phyloP scores from a whole-genome alignment of 495 filamentous ascomycete genomes.

The Aspergillus nanangensis region DNA sequence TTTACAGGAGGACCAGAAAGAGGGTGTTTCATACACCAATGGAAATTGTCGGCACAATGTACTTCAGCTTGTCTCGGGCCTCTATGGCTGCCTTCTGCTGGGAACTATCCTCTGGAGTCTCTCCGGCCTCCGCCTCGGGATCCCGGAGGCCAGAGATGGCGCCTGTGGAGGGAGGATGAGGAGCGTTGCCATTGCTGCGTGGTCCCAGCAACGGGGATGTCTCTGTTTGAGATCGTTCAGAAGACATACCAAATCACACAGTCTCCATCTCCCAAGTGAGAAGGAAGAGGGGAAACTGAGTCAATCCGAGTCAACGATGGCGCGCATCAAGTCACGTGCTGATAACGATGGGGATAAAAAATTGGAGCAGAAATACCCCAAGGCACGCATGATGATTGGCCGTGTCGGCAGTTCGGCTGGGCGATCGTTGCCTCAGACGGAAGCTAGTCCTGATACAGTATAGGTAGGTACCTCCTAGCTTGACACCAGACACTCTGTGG shows the following conservation, averaged over 20 bases:
- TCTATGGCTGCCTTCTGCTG: slow-evolving; percentile 27
- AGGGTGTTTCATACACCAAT: slow-evolving; percentile 39
- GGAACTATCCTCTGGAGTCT: slow-evolving; percentile 1
- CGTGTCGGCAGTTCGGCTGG: background rate
- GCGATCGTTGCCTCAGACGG: background rate
- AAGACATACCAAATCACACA: slow-evolving; percentile 18
- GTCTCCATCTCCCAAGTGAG: slow-evolving; percentile 4
- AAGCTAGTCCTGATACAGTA: background rate
- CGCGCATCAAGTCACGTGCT: background rate
- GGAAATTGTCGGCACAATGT: slow-evolving; percentile 47
- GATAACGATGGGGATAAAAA: background rate
- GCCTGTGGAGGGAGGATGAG: slow-evolving; percentile 18
- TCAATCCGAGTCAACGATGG: background rate
- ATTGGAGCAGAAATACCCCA: background rate
- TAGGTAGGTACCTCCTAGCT: background rate
- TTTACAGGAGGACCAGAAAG: background rate
- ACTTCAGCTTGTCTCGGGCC: slow-evolving; percentile 32
- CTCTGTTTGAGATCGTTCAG: slow-evolving; percentile 27
- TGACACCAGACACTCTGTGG: too few relatives aligned
- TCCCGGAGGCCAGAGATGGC: slow-evolving; percentile 19
- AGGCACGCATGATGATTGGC: background rate
- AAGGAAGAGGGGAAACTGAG: background rate
- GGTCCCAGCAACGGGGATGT: slow-evolving; percentile 38
- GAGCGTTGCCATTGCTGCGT: slow-evolving; percentile 19
- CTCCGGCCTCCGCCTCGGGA: slow-evolving; percentile 19